Base-by-base conservation (phyloP, 345 rosid species). In the Brassica napus region DNA sequence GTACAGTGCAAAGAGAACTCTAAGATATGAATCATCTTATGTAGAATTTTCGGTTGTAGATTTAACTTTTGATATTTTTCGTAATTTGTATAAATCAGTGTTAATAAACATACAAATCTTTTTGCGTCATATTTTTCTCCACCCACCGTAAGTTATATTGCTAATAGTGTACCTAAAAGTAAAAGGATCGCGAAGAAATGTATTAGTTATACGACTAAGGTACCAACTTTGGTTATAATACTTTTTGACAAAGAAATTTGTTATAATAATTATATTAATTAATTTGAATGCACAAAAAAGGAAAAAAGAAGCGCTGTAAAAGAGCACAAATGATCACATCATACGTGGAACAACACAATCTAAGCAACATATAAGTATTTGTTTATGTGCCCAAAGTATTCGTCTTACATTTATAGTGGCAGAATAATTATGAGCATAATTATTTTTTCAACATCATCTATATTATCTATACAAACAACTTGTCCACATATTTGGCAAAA, bases 331-430 rank as follows among this genome's bases (percentile, higher is more conserved):
- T 63, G 61, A 74, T 75, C 72, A 42, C 59, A 63, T 69, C 79
- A 39, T 61, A 80, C 83, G 83, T 80, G 83, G 70, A 74, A 80
- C 79, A 79, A 80, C 83, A 74, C 44, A 80, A 47, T 62, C 71
- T 62, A 54, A 62, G 62, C 35, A 11, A 69, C 30, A 68, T 44
- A 44, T 71, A 37, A 18, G 68, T 58, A 61, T 21, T 64, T 68
- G 15, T 65, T 63, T 69, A 69, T 42, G 42, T 26, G 37, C 21
- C 31, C 55, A 79, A 68, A 69, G 44, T 61, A 49, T 67, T 68
- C 57, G 4, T 32, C 49, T 80, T 69, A n/a, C 71, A 52, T 63
- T 80, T 52, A 30, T 64, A 69, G 39, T 68, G 83, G 73, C 63
- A 68, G 69, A 62, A 74, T 80, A 79, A 74, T 62, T 79, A 68